A percentile compares a stretch with the other conserved stretches of the same genome.
These are phyloP conservation scores for Aspergillus funiculosus DNA, from an alignment of 495 filamentous ascomycete genomes.

Conservation along the genomic window DNA sequence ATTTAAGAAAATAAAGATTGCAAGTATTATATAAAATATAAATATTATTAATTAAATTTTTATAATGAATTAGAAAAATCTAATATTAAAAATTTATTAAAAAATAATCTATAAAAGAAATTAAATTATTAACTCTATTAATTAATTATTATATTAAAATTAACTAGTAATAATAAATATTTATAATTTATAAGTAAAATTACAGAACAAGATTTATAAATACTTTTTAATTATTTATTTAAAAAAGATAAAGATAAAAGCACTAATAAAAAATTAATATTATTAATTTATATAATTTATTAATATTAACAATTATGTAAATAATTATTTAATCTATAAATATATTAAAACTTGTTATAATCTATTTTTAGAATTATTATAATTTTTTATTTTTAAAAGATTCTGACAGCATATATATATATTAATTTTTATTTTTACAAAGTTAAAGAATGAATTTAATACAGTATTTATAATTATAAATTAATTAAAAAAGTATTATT, in stretches of 20 bases:
- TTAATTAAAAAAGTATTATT: not conserved
- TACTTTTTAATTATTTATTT: not conserved
- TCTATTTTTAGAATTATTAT: not conserved
- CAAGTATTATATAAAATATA: too few species aligned
- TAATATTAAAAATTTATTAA: too few species aligned
- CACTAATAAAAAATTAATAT: not conserved
- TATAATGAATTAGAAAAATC: too few species aligned
- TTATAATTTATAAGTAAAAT: not conserved
- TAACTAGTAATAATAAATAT: not conserved
- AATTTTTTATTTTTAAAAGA: not conserved
- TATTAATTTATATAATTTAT: not conserved
- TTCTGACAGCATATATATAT: not conserved
- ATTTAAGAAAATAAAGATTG: too few species aligned
- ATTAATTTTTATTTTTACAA: not conserved
- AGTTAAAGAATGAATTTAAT: not conserved
- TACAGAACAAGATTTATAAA: not conserved
- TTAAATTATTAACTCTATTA: not conserved
- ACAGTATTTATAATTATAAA: not conserved
- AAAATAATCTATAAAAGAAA: constrained; percentile 5
- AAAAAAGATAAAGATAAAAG: not conserved
- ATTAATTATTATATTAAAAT: not conserved
- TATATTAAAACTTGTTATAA: not conserved
- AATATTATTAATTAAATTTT: too few species aligned
- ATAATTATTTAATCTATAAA: not conserved
- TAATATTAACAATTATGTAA: not conserved